phyloP scores from a whole-genome alignment of 108 stramenopile genomes.

The Craspedostauros australis region DNA sequence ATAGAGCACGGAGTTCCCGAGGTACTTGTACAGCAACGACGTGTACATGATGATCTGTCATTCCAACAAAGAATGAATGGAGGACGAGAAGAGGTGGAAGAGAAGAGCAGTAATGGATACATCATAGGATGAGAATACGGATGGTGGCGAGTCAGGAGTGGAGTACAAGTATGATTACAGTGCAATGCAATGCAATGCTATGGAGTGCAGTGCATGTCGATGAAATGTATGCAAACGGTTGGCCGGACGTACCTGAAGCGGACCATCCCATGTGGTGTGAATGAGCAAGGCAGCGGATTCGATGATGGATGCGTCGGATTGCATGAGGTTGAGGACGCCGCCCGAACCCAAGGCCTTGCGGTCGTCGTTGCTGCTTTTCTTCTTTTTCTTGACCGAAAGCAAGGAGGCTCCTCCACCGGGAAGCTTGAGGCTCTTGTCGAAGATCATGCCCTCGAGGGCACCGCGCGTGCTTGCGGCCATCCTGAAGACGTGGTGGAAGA shows the following conservation, averaged over 20 bases:
- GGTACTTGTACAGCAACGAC: conserved; percentile 44
- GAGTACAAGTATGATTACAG: too few species aligned
- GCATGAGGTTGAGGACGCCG: conserved; percentile 84
- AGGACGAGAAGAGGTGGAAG: background rate
- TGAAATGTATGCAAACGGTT: too few species aligned
- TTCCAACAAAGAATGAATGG: conserved; percentile 1
- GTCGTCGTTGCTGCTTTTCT: conserved; percentile 3
- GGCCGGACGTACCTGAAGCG: conserved; percentile 37
- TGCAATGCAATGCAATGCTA: too few species aligned
- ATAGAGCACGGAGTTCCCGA: conserved; percentile 50
- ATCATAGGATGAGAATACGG: too few species aligned
- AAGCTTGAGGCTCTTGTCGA: conserved; percentile 75
- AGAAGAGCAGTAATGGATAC: background rate
- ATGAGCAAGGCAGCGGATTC: conserved; percentile 71
- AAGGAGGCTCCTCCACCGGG: conserved; percentile 46
- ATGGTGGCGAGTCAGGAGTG: too few species aligned
- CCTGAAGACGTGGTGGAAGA: conserved; percentile 75
- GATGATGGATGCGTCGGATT: conserved; percentile 73
- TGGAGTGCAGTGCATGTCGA: background rate
- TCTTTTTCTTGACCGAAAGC: conserved; percentile 22
- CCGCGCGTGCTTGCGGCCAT: conserved; percentile 70
- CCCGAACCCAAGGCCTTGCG: conserved; percentile 39
- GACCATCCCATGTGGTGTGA: conserved; percentile 87
- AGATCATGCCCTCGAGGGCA: conserved; percentile 60
- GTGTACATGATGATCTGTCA: conserved; percentile 47